phyloP scores from a whole-genome alignment of 2,329 filamentous ascomycete genomes.

The Penicillium sumatraense region DNA sequence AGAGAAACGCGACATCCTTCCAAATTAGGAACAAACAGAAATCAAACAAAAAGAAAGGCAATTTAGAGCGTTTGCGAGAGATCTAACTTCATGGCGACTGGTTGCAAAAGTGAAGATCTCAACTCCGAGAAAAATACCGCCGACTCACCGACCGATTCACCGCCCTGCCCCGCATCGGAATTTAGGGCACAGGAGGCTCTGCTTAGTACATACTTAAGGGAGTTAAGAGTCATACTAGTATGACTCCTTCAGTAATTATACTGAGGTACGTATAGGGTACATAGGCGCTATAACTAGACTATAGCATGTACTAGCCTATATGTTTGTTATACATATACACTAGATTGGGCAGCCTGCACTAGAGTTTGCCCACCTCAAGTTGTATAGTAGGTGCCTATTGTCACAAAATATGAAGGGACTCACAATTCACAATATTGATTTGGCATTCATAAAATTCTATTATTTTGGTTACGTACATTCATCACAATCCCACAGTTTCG shows the following conservation, averaged over 20 bases:
- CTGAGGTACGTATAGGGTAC: too few species aligned
- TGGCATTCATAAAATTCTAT: not conserved
- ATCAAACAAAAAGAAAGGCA: not conserved
- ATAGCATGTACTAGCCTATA: too few species aligned
- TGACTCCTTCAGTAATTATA: too few species aligned
- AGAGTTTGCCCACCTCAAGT: not conserved
- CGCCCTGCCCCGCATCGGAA: constrained; percentile 14
- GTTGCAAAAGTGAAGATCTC: constrained; percentile 2
- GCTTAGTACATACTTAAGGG: too few species aligned
- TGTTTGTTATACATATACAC: too few species aligned
- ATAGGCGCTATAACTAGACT: too few species aligned
- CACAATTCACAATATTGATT: too few species aligned
- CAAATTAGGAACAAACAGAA: not conserved
- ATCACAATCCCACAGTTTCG: constrained; percentile 41
- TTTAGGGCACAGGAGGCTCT: not conserved
- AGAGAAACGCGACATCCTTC: constrained; percentile 45
- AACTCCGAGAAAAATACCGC: constrained; percentile 2
- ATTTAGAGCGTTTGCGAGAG: too few species aligned
- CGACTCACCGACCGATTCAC: constrained; percentile 17
- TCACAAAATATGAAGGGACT: too few species aligned
- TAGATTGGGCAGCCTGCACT: too few species aligned
- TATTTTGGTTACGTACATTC: not conserved
- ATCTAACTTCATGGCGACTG: not conserved
- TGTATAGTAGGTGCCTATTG: too few species aligned
- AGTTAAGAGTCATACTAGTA: too few species aligned